These are phyloP conservation scores for Cyberlindnera mississippiensis DNA, from an alignment of 805 yeast species.

Conservation along the genomic window DNA sequence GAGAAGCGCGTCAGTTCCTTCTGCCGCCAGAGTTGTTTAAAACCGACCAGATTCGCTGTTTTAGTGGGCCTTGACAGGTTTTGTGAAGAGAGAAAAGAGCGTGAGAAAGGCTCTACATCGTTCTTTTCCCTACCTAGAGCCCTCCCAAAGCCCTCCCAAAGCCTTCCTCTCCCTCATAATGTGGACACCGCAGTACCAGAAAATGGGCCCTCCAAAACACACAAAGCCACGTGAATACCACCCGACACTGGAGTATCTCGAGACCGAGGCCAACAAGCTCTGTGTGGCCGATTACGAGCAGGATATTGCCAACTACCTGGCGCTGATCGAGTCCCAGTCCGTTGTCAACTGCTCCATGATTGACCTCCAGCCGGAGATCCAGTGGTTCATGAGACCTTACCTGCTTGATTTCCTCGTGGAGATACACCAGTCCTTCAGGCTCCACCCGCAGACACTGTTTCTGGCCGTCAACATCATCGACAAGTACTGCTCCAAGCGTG, in stretches of 20 bases:
- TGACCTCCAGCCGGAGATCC: conserved; percentile 81
- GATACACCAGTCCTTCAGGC: conserved; percentile 53
- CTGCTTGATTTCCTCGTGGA: conserved; percentile 77
- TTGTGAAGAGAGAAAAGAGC: no score
- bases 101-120: no score
- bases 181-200: conserved; percentile 25
- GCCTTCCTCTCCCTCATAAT: no score
- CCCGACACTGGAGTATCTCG: conserved; percentile 42
- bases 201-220: conserved; percentile 29
- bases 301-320: conserved; percentile 38
- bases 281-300: conserved; percentile 39
- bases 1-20: conserved; percentile 5
- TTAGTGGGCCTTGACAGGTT: no score
- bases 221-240: conserved; percentile 26
- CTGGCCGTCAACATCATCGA: conserved; percentile 71
- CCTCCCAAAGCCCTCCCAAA: no score
- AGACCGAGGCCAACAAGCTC: conserved; percentile 38
- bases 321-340: conserved; percentile 34
- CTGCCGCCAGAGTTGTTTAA: no score
- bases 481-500: conserved; percentile 76
- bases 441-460: conserved; percentile 62
- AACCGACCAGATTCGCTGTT: no score
- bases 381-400: conserved; percentile 74
- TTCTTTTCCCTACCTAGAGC: no score
- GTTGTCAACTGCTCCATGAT: conserved; percentile 46